These are phyloP conservation scores for Aegilops umbellulata DNA, from an alignment of 176 grass and related monocot genomes.

Conservation along the genomic window DNA sequence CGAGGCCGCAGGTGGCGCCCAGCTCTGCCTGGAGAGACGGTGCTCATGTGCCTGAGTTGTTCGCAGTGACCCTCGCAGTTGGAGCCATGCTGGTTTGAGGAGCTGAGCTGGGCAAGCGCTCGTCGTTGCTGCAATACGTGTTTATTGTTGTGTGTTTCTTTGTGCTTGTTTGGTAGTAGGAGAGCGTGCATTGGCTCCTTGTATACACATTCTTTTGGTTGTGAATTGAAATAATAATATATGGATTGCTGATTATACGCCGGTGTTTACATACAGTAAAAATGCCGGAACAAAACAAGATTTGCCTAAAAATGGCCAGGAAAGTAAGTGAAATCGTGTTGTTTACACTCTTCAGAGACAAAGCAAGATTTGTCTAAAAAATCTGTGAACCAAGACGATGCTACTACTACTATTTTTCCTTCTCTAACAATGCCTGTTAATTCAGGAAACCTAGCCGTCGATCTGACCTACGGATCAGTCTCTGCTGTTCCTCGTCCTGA, in stretches of 20 bases:
- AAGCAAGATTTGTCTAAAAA: background rate
- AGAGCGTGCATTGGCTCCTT: too few relatives aligned
- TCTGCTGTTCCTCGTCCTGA: conserved; percentile 26
- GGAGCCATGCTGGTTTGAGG: background rate
- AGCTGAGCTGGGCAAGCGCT: background rate
- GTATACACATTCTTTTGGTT: too few relatives aligned
- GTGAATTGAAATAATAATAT: too few relatives aligned
- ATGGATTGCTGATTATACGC: too few relatives aligned
- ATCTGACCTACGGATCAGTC: background rate
- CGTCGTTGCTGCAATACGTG: background rate
- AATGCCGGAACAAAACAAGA: too few relatives aligned
- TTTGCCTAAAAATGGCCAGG: too few relatives aligned
- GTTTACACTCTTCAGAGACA: background rate
- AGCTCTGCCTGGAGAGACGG: conserved; percentile 31
- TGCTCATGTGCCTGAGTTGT: background rate
- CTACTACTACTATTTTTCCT: background rate
- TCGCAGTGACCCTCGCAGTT: background rate
- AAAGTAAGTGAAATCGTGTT: too few relatives aligned
- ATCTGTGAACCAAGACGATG: background rate
- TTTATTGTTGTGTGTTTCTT: background rate
- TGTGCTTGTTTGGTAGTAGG: background rate
- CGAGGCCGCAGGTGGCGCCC: conserved; percentile 39
- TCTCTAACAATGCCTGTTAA: background rate
- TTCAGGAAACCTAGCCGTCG: background rate
- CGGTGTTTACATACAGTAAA: too few relatives aligned